These are phyloP conservation scores for Fusarium compactum DNA, from an alignment of 2,329 filamentous ascomycete species.

Conservation along the genomic window DNA sequence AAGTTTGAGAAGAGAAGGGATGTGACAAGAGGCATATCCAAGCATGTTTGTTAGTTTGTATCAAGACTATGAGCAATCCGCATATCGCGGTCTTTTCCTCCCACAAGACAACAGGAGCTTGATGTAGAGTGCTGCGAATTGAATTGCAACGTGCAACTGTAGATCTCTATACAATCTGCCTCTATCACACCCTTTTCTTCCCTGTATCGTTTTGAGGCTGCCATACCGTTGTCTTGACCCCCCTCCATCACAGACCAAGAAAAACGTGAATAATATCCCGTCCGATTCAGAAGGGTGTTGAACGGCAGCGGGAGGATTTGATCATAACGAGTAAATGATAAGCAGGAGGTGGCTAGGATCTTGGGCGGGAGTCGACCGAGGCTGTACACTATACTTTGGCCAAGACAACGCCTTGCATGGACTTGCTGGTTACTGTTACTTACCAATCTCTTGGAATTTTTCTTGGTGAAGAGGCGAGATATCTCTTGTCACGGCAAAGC, in stretches of 20 bases:
- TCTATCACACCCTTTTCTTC: conserved; percentile 12
- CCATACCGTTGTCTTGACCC: conserved; percentile 20
- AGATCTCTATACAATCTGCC: conserved; percentile 33
- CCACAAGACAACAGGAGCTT: background rate
- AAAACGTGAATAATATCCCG: conserved; percentile 34
- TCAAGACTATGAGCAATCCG: background rate
- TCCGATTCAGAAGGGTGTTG: conserved; percentile 21
- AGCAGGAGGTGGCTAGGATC: conserved; percentile 29
- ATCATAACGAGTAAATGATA: conserved; percentile 26
- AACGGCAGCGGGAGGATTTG: conserved; percentile 15
- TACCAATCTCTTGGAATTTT: conserved; percentile 1
- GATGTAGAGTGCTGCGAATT: background rate
- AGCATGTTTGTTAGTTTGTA: background rate
- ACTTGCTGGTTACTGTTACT: conserved; percentile 9
- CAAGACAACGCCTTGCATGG: background rate
- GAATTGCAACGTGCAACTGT: conserved; percentile 10
- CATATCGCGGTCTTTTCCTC: conserved; percentile 11
- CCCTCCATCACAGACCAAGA: conserved; percentile 36
- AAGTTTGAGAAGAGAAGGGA: conserved; percentile 7
- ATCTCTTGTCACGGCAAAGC: conserved; percentile 9
- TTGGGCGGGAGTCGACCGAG: conserved; percentile 39
- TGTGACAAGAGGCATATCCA: conserved; percentile 14
- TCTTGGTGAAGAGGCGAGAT: background rate
- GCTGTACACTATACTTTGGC: conserved; percentile 26
- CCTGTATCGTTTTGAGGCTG: background rate